Base-by-base conservation (phyloP, 371 early-diverging fungal genomes). In the Syncephalastrum racemosum region DNA sequence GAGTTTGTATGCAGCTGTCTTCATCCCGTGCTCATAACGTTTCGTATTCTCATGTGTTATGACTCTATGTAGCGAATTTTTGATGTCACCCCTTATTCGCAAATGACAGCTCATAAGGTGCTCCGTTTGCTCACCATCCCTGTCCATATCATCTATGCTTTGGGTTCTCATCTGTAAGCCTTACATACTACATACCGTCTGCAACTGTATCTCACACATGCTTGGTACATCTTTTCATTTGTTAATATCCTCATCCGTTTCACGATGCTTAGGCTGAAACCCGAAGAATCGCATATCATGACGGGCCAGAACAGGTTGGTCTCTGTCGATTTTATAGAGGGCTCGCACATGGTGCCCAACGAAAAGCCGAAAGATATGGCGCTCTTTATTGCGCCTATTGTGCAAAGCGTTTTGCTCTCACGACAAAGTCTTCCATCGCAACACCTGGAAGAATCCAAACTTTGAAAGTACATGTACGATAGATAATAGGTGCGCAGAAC, bases 311-410 rank as follows among this genome's bases (percentile, higher is more conserved):
- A 62, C n/a, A 16, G 53, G 19, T 22, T 40, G 5, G 54, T 54
- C 8, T 57, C 66, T 10, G 12, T 62, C 7, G 54, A 52, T 4
- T 55, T 57, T 53, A 54, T 73, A 12, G 56, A 64, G 20, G 74
- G 74, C 2, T 54, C 61, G 6, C 74, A 73, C 19, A 70, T 70
- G 67, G 64, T 67, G 7, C 70, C 70, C 16, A 60, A 60, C 46
- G 74, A 73, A 46, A 50, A 46, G 0, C 70, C 70, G 2, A 31
- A 31, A 31, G 36, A 31, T 8, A 10, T 31, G 36, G 36, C 36
- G 12, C 10, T 12, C 2, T 8, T 31, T 10, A 31, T 31, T 12
- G 36, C 36, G 1, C 12, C 10, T 10, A 31, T 31, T 8, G 3
- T 31, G 36, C 3, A 31, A 31, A 31, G 10, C 36, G 36, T 31